Percentiles rank a stretch among this genome's conserved stretches.
phyloP scores from a whole-genome alignment of 331 rosid species.

The Dryas integrifolia region DNA sequence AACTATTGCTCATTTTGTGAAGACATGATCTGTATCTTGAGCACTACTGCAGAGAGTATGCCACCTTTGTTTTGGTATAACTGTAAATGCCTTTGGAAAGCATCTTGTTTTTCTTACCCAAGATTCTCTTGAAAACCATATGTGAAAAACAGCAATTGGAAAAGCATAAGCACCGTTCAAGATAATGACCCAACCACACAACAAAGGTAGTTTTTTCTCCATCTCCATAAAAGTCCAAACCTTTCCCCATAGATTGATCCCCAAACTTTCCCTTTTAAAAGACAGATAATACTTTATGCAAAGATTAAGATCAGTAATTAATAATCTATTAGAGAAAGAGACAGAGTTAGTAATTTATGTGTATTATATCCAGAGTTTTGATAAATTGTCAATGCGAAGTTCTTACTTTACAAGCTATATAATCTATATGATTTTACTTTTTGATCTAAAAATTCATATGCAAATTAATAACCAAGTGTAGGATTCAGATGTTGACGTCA shows the following conservation, averaged over 20 bases:
- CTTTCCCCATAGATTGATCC: neutral
- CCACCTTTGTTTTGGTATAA: neutral
- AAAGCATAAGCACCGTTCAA: neutral
- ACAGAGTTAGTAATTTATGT: too few species aligned
- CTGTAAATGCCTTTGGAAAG: neutral
- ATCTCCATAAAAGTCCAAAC: neutral
- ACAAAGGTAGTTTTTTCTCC: neutral
- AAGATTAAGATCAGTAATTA: neutral
- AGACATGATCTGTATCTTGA: conserved; percentile 6
- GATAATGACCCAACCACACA: neutral
- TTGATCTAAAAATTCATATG: too few species aligned
- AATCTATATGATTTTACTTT: too few species aligned
- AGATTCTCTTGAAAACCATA: neutral
- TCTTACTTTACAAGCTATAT: too few species aligned
- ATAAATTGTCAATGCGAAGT: too few species aligned
- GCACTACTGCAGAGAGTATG: conserved; percentile 7
- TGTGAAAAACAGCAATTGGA: neutral
- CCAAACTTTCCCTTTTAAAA: neutral
- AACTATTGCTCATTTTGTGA: conserved; percentile 6
- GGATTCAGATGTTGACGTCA: too few species aligned
- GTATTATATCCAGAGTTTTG: too few species aligned
- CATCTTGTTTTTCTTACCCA: neutral
- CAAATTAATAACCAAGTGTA: too few species aligned
- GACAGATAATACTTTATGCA: neutral
- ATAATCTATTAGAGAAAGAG: neutral